Evolutionary conservation across 2,329 filamentous ascomycete genomes (phyloP).

Genomic region (Aspergillus tubingensis): DNA sequence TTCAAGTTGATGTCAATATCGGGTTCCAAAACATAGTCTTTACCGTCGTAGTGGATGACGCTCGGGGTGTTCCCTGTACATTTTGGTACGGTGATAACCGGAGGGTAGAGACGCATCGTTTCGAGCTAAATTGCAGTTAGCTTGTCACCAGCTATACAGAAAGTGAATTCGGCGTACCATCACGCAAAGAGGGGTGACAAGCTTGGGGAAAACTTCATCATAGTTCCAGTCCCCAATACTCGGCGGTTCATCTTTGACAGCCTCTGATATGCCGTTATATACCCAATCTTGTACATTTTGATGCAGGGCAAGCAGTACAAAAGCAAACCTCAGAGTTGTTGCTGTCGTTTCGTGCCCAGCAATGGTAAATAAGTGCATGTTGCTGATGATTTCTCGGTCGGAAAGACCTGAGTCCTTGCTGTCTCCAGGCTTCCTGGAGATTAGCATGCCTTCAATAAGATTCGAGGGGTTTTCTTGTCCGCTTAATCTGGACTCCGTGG

Average conservation of each 20-base stretch:
- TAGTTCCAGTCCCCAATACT: constrained; percentile 38
- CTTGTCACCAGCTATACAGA: not conserved
- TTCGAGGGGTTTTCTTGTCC: constrained; percentile 9
- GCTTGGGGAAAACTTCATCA: constrained; percentile 39
- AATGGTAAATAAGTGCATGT: constrained; percentile 53
- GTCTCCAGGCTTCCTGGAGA: constrained; percentile 1
- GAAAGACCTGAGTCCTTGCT: constrained; percentile 12
- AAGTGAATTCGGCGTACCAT: constrained; percentile 16
- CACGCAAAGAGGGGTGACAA: constrained; percentile 30
- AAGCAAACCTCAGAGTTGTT: constrained; percentile 46
- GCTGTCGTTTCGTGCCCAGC: constrained; percentile 57
- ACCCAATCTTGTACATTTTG: constrained; percentile 52
- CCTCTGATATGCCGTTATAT: constrained; percentile 40
- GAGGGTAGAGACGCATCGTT: constrained; percentile 45
- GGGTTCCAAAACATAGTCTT: constrained; percentile 19
- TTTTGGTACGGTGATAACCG: constrained; percentile 34
- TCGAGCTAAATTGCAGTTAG: constrained; percentile 40
- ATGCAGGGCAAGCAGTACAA: constrained; percentile 49
- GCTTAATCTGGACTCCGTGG: constrained; percentile 31
- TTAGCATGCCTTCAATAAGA: constrained; percentile 20
- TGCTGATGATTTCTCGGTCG: constrained; percentile 50
- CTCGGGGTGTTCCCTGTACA: constrained; percentile 25
- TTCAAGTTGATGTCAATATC: constrained; percentile 21
- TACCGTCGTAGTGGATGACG: constrained; percentile 14
- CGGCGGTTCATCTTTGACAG: constrained; percentile 20